Evolutionary conservation across 768 basidiomycete genomes (phyloP).

Genomic region (Amanita inopinata): DNA sequence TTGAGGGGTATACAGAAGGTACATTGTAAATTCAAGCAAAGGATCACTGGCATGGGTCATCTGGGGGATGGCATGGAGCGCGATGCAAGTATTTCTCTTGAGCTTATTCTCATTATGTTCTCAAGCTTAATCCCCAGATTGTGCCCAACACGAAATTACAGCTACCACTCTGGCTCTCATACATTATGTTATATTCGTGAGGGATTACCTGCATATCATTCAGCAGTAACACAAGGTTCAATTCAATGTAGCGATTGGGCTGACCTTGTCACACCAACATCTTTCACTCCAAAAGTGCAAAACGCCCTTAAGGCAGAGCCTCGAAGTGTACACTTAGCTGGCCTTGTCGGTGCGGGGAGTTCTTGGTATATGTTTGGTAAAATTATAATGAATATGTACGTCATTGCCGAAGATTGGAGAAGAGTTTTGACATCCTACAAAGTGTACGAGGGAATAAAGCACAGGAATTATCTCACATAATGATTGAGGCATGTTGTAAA

Average conservation of each 20-base stretch:
- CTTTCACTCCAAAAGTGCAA: constrained; percentile 68
- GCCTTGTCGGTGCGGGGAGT: constrained; percentile 79
- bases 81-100: constrained; percentile 47
- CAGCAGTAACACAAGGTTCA: background rate
- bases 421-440: constrained; percentile 4
- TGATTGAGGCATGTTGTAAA: constrained; percentile 46
- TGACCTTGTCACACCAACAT: constrained; percentile 73
- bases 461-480: constrained; percentile 57
- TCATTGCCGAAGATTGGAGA: constrained; percentile 1
- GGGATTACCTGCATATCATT: constrained; percentile 12
- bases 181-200: constrained; percentile 76
- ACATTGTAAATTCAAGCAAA: constrained; percentile 85
- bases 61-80: constrained; percentile 78
- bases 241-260: constrained; percentile 74
- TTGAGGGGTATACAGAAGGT: constrained; percentile 51
- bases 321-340: constrained; percentile 71
- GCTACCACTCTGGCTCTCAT: constrained; percentile 87
- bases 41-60: constrained; percentile 81
- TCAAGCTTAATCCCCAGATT: constrained; percentile 40
- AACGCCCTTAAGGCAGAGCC: constrained; percentile 88
- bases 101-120: constrained; percentile 5
- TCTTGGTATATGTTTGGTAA: constrained; percentile 91
- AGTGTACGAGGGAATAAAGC: constrained; percentile 75
- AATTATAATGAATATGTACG: constrained; percentile 74
- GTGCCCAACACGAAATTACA: constrained; percentile 66